These are phyloP conservation scores for Diaporthe caulivora DNA, from an alignment of 2,329 filamentous ascomycete genomes.

Conservation along the genomic window DNA sequence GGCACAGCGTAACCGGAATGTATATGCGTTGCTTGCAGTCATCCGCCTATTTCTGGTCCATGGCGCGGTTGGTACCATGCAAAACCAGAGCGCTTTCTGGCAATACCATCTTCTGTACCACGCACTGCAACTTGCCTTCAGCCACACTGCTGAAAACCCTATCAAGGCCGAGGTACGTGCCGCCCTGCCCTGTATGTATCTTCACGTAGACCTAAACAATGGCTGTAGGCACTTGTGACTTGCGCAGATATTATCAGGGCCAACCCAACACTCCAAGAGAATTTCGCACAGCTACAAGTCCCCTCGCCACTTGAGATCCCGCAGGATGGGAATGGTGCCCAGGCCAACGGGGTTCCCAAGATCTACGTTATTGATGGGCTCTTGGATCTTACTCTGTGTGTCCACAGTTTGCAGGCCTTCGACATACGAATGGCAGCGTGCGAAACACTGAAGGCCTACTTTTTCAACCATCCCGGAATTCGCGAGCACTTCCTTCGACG, in stretches of 20 bases:
- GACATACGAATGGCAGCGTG: conserved; percentile 87
- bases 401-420: conserved; percentile 75
- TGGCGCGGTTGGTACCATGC: conserved; percentile 82
- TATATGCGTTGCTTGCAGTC: conserved; percentile 90
- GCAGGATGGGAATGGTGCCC: conserved; percentile 54
- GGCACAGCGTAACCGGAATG: conserved; percentile 86
- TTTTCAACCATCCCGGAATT: conserved; percentile 84
- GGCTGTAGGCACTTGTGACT: conserved; percentile 77
- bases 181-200: conserved; percentile 35
- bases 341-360: conserved; percentile 65
- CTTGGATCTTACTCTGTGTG: conserved; percentile 82
- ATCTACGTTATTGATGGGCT: conserved; percentile 96
- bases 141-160: conserved; percentile 75
- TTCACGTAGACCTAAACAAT: conserved; percentile 34
- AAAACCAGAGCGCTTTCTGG: conserved; percentile 90
- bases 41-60: conserved; percentile 86
- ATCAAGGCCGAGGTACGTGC: conserved; percentile 81
- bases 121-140: conserved; percentile 86
- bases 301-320: conserved; percentile 65
- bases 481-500: conserved; percentile 86
- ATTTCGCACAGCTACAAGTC: conserved; percentile 89
- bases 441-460: conserved; percentile 93
- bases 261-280: conserved; percentile 85
- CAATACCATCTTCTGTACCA: conserved; percentile 84
- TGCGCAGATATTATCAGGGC: conserved; percentile 90